Evolutionary conservation across 805 yeast species (phyloP), one percentile per base, ranked within the genome.

Genomic region (Cyberlindnera mississippiensis): DNA sequence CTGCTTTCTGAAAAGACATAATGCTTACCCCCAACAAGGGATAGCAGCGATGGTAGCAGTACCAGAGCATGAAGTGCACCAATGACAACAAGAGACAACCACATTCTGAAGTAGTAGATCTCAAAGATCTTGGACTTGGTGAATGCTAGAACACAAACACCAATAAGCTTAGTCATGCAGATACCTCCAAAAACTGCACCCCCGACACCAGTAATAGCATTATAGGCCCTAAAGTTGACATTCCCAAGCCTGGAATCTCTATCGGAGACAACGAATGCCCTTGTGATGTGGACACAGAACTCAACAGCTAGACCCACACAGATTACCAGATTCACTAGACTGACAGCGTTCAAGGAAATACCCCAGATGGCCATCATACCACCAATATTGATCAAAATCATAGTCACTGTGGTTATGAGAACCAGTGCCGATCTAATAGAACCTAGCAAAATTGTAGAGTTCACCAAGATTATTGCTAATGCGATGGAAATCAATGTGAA

Each of bases 291-390:
- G 27, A 85, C 76, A 45, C 96, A 88, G 59, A 91, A 93, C 62
- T 93, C 99, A 28, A 93, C 96, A 2, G 93, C 90, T 28, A 91
- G 67, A 0, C 99, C 99, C 3, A 84, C 80, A 60, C 97, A 91
- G n/a, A 91, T 91, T 28, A 93, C 73, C 42, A 91, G 71, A 53
- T 91, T 91, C 15, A 93, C 98, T 47, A 93, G 68, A 45, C 91
- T 79, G 3, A 91, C 87, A 0, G 96, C 98, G 59, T 91, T 91
- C 36, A 91, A 69, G 1, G 91, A 75, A 19, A 91, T 81, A 1
- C 72, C 74, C 78, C 88, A 80, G 6, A 83, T 13, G 0, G 82
- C 75, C 89, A 91, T 82, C 11, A 82, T 68, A 0, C 96, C 97
- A 3, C 85, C 87, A 42, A 91, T 80, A 57, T 85, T 79, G 28